Conservation (phyloP, 441 rosid genomes). For the Jatropha multifida region DNA sequence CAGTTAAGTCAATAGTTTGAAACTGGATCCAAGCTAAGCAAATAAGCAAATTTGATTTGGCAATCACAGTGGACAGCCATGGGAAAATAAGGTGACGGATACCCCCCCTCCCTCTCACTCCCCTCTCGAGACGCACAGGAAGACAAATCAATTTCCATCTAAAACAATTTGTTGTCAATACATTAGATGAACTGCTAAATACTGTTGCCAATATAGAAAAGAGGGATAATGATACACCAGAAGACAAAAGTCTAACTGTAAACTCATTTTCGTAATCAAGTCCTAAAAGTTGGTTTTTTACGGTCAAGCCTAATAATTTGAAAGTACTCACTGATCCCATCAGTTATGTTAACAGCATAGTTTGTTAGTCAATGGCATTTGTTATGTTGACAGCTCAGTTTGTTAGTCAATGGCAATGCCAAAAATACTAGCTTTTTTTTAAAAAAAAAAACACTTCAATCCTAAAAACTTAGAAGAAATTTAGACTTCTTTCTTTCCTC, state of each 20-base stretch:
- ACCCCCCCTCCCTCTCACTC: background rate
- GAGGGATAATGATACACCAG: background rate
- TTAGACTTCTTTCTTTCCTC: too few species aligned
- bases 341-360: background rate
- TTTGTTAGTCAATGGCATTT: background rate
- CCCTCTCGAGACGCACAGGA: background rate
- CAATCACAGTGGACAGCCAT: background rate
- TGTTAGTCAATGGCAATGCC: too few species aligned
- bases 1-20: too few species aligned
- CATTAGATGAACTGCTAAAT: background rate
- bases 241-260: too few species aligned
- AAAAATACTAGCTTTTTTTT: too few species aligned
- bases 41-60: background rate
- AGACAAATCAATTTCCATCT: background rate
- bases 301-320: too few species aligned
- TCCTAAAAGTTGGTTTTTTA: too few species aligned
- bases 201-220: background rate
- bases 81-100: background rate
- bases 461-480: too few species aligned
- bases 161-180: background rate
- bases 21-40: background rate
- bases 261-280: too few species aligned
- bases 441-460: too few species aligned
- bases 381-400: too few species aligned
- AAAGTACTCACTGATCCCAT: background rate